Percentiles rank a stretch among this genome's conserved stretches.
These are phyloP conservation scores for Tetrapisispora arboricola DNA, from an alignment of 805 yeast genomes.

Conservation along the genomic window DNA sequence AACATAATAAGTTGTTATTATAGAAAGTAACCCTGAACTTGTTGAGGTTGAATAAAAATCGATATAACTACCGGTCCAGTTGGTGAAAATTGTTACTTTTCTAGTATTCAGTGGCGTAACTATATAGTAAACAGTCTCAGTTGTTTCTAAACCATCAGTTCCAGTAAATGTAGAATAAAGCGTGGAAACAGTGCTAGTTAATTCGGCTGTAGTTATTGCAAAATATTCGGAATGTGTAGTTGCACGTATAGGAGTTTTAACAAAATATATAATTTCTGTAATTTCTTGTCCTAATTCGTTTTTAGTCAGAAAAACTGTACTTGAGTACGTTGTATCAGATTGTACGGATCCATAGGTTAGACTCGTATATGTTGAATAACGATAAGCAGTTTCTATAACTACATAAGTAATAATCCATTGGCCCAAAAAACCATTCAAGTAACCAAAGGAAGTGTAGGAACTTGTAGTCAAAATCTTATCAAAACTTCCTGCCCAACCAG, in stretches of 20 bases:
- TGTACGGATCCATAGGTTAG: neutral
- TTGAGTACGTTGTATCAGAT: neutral
- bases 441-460: neutral
- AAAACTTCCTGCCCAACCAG: neutral
- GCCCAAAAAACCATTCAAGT: neutral
- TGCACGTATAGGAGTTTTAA: neutral
- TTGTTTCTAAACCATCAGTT: neutral
- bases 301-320: neutral
- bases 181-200: too few species aligned
- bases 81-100: neutral
- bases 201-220: too few species aligned
- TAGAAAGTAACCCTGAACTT: neutral
- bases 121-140: slow-evolving; percentile 2
- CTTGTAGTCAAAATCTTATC: neutral
- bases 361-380: neutral
- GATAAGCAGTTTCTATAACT: neutral
- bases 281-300: neutral
- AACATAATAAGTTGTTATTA: neutral
- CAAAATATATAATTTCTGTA: neutral
- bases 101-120: neutral
- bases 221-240: neutral
- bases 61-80: slow-evolving; percentile 1
- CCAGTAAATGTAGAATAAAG: neutral
- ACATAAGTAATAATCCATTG: neutral
- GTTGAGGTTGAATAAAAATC: neutral